Base-by-base conservation (phyloP, 23 red algal species). In the Porphyridium purpureum region DNA sequence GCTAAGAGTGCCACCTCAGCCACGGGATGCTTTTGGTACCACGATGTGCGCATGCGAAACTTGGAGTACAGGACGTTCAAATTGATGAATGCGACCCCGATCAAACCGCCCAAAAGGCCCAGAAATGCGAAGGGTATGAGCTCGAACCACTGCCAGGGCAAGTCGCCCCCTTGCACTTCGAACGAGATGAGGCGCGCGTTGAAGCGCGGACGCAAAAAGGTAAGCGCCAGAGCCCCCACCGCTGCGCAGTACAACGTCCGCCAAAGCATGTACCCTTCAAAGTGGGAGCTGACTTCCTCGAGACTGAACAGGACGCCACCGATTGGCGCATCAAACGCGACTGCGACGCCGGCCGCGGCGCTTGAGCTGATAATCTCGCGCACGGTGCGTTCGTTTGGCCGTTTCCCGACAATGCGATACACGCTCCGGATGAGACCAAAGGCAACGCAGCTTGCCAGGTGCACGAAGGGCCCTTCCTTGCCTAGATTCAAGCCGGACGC, bases 71-170 rank as follows among this genome's bases (percentile, higher is more conserved):
- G 54, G 29, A 88, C 58, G 23, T 88, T 88, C 50, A 70, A 71
- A n/a, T 78, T 60, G 59, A 88, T 88, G 48, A 77, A 88, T 40
- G 76, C 62, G 25, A 61, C 59, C 22, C 82, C 82, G 38, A 88
- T 27, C 15, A 88, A 47, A 28, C 82, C 82, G 48, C 82, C 82
- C 11, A 88, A 50, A 7, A 60, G 48, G 42, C 82, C 82, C 25
- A 70, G 70, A 7, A 79, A 5, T 14, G 65, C 72, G 41, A 88
- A 78, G 15, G 67, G 50, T 44, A 88, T 41, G 55, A 88, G 63
- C 62, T 88, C 82, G 69, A 88, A 88, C 82, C 82, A 88, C 20
- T 79, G 55, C 82, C 82, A 88, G 21, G 46, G 27, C 27, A 88
- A 53, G 23, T 64, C 59, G 50, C 70, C 64, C n/a, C n/a, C n/a